Evolutionary conservation across 169 alveolate genomes (phyloP).

Genomic region (Nephromyces sp.): DNA sequence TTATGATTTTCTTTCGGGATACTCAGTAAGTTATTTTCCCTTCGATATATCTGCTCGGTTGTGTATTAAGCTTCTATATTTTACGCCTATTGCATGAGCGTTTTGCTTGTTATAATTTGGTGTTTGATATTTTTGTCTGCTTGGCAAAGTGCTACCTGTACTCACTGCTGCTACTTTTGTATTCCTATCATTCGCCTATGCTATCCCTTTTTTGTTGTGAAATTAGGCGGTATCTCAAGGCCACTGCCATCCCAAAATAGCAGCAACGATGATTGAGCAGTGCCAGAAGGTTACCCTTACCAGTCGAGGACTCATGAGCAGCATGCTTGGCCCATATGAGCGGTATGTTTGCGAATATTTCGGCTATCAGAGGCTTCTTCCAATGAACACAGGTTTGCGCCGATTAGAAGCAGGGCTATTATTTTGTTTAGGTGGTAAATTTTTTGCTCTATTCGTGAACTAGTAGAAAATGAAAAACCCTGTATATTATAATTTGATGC

Average conservation of each 20-base stretch:
- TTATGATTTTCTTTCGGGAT: slow-evolving; percentile 78
- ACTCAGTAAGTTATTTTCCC: slow-evolving; percentile 26
- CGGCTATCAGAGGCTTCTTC: slow-evolving; percentile 58
- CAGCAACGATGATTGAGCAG: slow-evolving; percentile 65
- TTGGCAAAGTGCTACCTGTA: background rate
- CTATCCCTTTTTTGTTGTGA: no score
- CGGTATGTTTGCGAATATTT: slow-evolving; percentile 60
- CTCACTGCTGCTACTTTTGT: slow-evolving; percentile 57
- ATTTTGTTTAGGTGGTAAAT: background rate
- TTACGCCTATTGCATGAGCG: background rate
- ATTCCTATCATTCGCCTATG: no score
- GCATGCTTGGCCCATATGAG: slow-evolving; percentile 61
- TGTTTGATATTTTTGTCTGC: background rate
- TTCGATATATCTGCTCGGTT: background rate
- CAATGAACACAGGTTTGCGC: slow-evolving; percentile 85
- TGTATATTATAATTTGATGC: background rate
- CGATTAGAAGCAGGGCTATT: background rate
- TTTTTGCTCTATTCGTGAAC: background rate
- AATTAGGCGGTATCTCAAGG: slow-evolving; percentile 65
- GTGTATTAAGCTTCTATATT: background rate
- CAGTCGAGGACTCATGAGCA: slow-evolving; percentile 76
- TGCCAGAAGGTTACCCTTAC: slow-evolving; percentile 67
- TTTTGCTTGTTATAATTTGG: background rate
- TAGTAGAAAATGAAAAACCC: background rate
- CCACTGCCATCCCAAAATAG: slow-evolving; percentile 83